Evolutionary conservation across 441 rosid species (phyloP).

Genomic region (Breynia disticha): DNA sequence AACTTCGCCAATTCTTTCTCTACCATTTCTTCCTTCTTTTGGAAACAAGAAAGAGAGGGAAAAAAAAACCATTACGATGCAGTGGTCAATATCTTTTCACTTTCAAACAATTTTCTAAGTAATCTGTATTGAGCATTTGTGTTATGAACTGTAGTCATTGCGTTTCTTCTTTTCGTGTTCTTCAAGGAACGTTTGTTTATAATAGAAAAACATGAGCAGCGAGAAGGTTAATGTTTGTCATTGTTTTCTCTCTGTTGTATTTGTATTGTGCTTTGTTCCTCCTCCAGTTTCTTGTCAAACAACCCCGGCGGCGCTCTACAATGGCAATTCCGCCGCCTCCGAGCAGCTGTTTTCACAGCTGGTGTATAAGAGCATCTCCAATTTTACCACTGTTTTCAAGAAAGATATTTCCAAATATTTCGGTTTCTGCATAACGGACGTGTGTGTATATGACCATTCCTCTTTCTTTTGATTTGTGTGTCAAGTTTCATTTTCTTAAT

Average conservation of each 20-base stretch:
- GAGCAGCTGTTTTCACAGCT: constrained; percentile 33
- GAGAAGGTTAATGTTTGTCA: constrained; percentile 13
- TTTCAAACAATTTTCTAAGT: background rate
- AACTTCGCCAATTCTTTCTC: constrained; percentile 45
- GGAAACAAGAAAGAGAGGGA: constrained; percentile 6
- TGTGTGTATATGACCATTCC: constrained; percentile 29
- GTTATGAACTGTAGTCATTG: too few species aligned
- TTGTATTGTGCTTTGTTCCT: constrained; percentile 10
- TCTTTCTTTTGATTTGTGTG: background rate
- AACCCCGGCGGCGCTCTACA: background rate
- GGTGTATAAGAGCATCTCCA: constrained; percentile 35
- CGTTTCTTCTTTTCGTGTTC: too few species aligned
- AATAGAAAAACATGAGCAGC: constrained; percentile 32
- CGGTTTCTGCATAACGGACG: constrained; percentile 80
- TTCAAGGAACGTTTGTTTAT: too few species aligned
- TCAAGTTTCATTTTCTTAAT: background rate
- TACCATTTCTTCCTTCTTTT: constrained; percentile 63
- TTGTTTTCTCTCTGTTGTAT: constrained; percentile 20
- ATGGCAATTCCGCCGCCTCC: constrained; percentile 25
- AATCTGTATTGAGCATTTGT: too few species aligned
- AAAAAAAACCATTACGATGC: background rate
- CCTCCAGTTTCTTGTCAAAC: constrained; percentile 26
- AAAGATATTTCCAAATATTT: constrained; percentile 46
- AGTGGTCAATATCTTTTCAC: too few species aligned
- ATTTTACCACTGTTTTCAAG: constrained; percentile 47